These are phyloP conservation scores for Sporodiniella umbellata DNA, from an alignment of 371 early-diverging fungal species.

Conservation along the genomic window DNA sequence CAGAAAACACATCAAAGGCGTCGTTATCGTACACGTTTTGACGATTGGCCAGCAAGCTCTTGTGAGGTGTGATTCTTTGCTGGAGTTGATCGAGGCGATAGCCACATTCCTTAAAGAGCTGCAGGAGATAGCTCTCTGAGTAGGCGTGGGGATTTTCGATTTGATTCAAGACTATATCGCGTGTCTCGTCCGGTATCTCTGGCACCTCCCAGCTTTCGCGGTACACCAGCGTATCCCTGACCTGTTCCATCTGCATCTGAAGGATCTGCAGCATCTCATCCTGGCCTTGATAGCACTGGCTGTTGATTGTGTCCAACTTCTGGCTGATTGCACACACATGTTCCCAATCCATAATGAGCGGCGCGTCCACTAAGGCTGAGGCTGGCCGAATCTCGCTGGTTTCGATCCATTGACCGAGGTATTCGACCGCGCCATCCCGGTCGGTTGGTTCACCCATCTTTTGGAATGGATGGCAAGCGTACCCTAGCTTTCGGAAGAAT, in stretches of 20 bases:
- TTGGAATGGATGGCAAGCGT: not conserved
- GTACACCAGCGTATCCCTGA: constrained; percentile 53
- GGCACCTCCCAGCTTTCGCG: constrained; percentile 23
- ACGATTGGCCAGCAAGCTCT: constrained; percentile 51
- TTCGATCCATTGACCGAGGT: constrained; percentile 47
- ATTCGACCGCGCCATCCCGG: constrained; percentile 22
- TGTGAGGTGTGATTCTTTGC: not conserved
- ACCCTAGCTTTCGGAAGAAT: constrained; percentile 32
- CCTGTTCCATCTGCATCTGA: constrained; percentile 65
- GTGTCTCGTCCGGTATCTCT: too few relatives aligned
- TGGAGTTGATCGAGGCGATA: too few relatives aligned
- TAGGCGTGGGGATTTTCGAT: too few relatives aligned
- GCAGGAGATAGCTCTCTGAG: too few relatives aligned
- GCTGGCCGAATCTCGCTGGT: constrained; percentile 35
- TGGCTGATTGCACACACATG: constrained; percentile 60
- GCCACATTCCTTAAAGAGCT: too few relatives aligned
- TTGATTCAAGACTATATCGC: too few relatives aligned
- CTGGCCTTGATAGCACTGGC: constrained; percentile 40
- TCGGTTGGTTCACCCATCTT: constrained; percentile 1
- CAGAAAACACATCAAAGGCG: constrained; percentile 85
- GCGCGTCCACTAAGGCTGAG: constrained; percentile 58
- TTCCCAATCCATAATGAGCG: constrained; percentile 80
- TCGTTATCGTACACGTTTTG: constrained; percentile 90
- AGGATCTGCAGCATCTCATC: constrained; percentile 70
- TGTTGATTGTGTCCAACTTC: constrained; percentile 49